These are phyloP conservation scores for Coprinellus micaceus DNA, from an alignment of 768 basidiomycete species.

Conservation along the genomic window DNA sequence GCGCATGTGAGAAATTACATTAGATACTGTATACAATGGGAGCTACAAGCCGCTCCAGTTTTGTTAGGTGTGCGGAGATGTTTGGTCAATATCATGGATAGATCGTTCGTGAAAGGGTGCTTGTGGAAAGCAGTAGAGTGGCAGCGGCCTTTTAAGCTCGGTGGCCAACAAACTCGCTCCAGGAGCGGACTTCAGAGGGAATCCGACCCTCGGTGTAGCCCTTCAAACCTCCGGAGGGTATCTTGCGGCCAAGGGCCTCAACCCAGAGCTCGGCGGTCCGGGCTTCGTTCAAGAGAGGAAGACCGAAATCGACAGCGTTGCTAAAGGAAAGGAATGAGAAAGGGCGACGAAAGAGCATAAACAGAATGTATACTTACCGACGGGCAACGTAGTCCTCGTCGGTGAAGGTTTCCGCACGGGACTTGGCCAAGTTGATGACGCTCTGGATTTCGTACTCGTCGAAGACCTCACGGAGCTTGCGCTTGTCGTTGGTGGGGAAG, in stretches of 20 bases:
- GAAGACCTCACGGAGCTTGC: conserved; percentile 89
- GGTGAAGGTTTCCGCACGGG: conserved; percentile 66
- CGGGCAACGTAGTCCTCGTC: conserved; percentile 98
- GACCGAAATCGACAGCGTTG: conserved; percentile 94
- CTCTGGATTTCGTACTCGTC: conserved; percentile 92
- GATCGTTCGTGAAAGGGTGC: neutral
- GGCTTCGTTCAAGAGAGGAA: conserved; percentile 88
- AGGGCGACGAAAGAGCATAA: too few species aligned
- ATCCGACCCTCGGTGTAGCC: conserved; percentile 84
- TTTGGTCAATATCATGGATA: neutral
- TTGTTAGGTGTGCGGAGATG: neutral
- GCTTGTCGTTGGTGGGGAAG: conserved; percentile 96
- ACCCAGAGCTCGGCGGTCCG: conserved; percentile 88
- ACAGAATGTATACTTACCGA: too few species aligned
- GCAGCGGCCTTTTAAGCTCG: conserved; percentile 43
- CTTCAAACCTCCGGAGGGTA: conserved; percentile 72
- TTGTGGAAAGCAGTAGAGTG: neutral
- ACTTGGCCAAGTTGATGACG: conserved; percentile 88
- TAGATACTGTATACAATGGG: conserved; percentile 4
- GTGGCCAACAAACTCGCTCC: conserved; percentile 83
- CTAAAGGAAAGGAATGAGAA: conserved; percentile 35
- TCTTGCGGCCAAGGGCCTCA: conserved; percentile 79
- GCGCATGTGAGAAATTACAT: neutral
- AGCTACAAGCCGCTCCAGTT: neutral
- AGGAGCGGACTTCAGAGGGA: conserved; percentile 88